phyloP scores from a whole-genome alignment of 768 basidiomycete species.

The Mycena floridula region DNA sequence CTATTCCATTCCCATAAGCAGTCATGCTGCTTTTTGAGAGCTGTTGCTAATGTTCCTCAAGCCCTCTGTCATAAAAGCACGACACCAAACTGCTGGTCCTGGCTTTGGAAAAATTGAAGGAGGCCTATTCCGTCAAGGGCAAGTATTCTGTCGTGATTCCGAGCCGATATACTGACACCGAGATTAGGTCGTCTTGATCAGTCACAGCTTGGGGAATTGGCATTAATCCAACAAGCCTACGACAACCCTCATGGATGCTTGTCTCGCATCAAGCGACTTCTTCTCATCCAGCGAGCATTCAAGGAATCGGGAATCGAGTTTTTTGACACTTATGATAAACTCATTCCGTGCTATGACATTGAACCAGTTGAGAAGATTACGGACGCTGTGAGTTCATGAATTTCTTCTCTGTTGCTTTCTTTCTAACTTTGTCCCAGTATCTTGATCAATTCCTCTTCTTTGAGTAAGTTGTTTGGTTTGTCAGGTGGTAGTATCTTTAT shows the following conservation, averaged over 20 bases:
- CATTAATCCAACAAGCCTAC: constrained; percentile 97
- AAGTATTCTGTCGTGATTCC: background rate
- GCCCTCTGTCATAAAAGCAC: constrained; percentile 96
- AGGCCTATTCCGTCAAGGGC: constrained; percentile 97
- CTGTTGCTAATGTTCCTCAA: constrained; percentile 17
- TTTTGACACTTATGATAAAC: constrained; percentile 95
- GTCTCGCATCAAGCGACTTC: constrained; percentile 94
- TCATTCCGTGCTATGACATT: constrained; percentile 98
- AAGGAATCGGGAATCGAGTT: constrained; percentile 97
- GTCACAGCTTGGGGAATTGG: constrained; percentile 95
- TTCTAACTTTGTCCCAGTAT: constrained; percentile 43
- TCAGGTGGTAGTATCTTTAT: background rate
- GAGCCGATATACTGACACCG: background rate
- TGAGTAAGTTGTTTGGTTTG: constrained; percentile 41
- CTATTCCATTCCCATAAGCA: constrained; percentile 93
- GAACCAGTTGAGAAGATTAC: constrained; percentile 99
- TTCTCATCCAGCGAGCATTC: constrained; percentile 97
- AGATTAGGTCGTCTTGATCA: constrained; percentile 82
- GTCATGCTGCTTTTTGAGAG: background rate
- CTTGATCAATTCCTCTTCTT: constrained; percentile 99
- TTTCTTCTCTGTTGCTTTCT: constrained; percentile 4
- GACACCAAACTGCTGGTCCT: constrained; percentile 97
- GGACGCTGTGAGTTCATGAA: constrained; percentile 65
- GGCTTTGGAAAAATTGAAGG: constrained; percentile 96
- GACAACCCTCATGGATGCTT: constrained; percentile 99